Evolutionary conservation across 2,329 filamentous ascomycete genomes (phyloP).

Genomic region (Pleochaeta shiraiana): DNA sequence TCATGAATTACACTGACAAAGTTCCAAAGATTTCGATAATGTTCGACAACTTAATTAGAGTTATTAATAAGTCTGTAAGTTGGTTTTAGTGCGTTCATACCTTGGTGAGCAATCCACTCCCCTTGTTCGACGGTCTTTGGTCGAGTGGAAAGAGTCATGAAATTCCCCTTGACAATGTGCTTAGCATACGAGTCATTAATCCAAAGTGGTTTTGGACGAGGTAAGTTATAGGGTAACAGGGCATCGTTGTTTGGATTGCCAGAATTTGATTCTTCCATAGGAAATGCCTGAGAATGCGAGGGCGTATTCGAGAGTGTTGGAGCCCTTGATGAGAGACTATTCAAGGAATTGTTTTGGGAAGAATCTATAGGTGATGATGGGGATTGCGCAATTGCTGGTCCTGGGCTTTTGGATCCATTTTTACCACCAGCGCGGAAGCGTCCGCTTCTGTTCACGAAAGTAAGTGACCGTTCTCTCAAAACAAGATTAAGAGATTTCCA

Average conservation of each 20-base stretch:
- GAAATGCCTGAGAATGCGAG: constrained; percentile 42
- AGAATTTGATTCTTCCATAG: constrained; percentile 34
- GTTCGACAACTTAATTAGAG: constrained; percentile 51
- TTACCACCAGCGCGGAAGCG: constrained; percentile 33
- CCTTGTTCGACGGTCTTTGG: constrained; percentile 86
- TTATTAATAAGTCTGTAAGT: neutral
- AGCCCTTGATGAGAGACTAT: constrained; percentile 30
- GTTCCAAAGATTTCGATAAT: constrained; percentile 72
- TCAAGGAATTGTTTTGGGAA: constrained; percentile 19
- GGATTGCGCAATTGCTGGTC: constrained; percentile 22
- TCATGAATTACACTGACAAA: constrained; percentile 81
- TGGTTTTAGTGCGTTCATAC: constrained; percentile 26
- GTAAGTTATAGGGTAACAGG: constrained; percentile 38
- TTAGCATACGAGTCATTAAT: constrained; percentile 54
- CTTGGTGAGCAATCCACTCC: constrained; percentile 91
- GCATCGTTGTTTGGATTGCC: constrained; percentile 22
- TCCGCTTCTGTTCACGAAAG: constrained; percentile 26
- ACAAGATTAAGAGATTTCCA: too few relatives aligned
- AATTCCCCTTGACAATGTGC: constrained; percentile 91
- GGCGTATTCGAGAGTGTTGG: constrained; percentile 41
- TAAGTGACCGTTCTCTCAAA: neutral
- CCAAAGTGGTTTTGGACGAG: constrained; percentile 48
- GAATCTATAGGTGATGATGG: constrained; percentile 21
- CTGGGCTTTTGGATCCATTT: constrained; percentile 31
- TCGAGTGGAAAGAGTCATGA: constrained; percentile 83